Evolutionary conservation across 73 alveolate species (phyloP).

Genomic region (Paramecium sexaurelia): DNA sequence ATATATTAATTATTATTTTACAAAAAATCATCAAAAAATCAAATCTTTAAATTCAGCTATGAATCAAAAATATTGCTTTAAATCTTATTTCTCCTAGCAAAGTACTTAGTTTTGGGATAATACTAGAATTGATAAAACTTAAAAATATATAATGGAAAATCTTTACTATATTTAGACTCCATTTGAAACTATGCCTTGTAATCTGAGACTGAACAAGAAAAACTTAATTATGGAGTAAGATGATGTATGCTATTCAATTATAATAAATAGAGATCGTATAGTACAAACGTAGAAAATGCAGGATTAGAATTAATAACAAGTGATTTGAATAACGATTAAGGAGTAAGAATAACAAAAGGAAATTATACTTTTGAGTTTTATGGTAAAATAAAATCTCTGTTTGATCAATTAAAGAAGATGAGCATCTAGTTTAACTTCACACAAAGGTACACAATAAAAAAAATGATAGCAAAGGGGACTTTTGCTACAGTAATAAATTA

Average conservation of each 20-base stretch:
- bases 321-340: slow-evolving; percentile 9
- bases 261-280: neutral
- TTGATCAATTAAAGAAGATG: neutral
- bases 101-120: slow-evolving; percentile 13
- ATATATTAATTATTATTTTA: neutral
- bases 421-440: neutral
- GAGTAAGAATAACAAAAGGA: neutral
- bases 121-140: neutral
- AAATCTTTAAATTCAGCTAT: neutral
- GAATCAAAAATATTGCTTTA: slow-evolving; percentile 14
- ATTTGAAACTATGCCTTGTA: neutral
- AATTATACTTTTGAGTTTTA: neutral
- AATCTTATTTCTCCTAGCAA: neutral
- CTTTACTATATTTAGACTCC: slow-evolving; percentile 6
- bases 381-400: neutral
- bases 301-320: slow-evolving; percentile 9
- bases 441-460: neutral
- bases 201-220: slow-evolving; percentile 1
- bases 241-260: neutral
- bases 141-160: neutral
- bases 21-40: neutral
- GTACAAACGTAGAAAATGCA: slow-evolving; percentile 1
- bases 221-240: neutral
- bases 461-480: slow-evolving; percentile 10
- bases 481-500: neutral